These are phyloP conservation scores for Pyrenochaeta sp. DNA, from an alignment of 2,329 filamentous ascomycete genomes.

Conservation along the genomic window DNA sequence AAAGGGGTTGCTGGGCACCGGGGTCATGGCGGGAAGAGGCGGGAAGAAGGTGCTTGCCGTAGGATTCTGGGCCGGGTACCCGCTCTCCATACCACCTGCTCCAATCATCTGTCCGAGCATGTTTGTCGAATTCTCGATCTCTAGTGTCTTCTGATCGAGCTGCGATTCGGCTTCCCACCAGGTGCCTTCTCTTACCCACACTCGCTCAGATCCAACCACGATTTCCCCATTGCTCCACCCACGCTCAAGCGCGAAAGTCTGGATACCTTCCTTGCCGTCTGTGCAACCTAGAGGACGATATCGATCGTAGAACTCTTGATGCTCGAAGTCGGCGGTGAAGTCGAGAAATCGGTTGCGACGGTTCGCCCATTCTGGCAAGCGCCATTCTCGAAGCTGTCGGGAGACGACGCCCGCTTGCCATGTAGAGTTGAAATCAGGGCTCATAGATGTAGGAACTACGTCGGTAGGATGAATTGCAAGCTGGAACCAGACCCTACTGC, in stretches of 20 bases:
- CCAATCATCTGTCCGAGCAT: conserved; percentile 62
- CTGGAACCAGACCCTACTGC: conserved; percentile 95
- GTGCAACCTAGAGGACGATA: conserved; percentile 86
- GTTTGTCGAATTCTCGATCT: conserved; percentile 46
- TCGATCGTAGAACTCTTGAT: conserved; percentile 87
- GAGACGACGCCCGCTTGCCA: conserved; percentile 96
- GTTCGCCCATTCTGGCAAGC: conserved; percentile 96
- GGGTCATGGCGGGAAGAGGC: conserved; percentile 64
- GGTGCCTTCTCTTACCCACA: conserved; percentile 92
- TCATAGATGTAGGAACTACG: conserved; percentile 77
- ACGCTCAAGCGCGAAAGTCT: conserved; percentile 91
- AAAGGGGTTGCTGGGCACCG: conserved; percentile 78
- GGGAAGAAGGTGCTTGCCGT: conserved; percentile 72
- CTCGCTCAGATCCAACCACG: conserved; percentile 84
- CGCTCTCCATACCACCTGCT: conserved; percentile 71
- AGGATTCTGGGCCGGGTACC: conserved; percentile 70
- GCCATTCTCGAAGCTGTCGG: conserved; percentile 90
- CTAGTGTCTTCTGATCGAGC: conserved; percentile 83
- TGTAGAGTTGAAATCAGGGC: conserved; percentile 76
- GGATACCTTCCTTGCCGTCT: conserved; percentile 89
- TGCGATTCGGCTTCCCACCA: conserved; percentile 99
- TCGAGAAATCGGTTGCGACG: conserved; percentile 89
- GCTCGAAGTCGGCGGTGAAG: conserved; percentile 95
- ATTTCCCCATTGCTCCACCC: conserved; percentile 99
- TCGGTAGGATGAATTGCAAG: conserved; percentile 91